Base-by-base conservation (phyloP, 345 rosid species). In the Viola odorata region DNA sequence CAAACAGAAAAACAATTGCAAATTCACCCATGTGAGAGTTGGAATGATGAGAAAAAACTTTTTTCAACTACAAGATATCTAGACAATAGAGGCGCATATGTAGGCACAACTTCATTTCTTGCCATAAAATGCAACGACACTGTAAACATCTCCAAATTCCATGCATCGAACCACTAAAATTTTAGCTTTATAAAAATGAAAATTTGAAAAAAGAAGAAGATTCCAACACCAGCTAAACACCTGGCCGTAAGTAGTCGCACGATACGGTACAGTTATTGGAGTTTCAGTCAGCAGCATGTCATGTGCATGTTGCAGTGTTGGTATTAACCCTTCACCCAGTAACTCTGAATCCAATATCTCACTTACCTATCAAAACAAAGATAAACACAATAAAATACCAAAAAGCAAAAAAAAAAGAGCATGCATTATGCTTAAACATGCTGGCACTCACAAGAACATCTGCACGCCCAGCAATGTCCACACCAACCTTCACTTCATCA, bases 341-440 rank as follows among this genome's bases (percentile, higher is more conserved):
- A 94, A 69, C 81, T 90, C 97, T 13, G 97, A 94, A 69, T 94
- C 99, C 66, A 94, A 77, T 74, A 90, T 94, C 76, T 90, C 99
- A 50, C 91, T 94, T 6, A 90, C 97, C 99, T 94, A 39, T 7
- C 7, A 52, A 17, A 36, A 13, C 60, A 56, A 16, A 38, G 8
- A 32, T 17, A 23, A 37, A 38, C 9, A 16, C 39, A 56, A 14
- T 1, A 4, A 67, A 49, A 47, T 47, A 47, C 5, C 11, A 53
- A 6, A 50, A n/a, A 12, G 8, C 40, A 53, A 23, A 32, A 5
- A 53, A 53, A n/a, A 17, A 17, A 16, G 55, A 4, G 36, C 12
- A 15, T 12, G 32, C 32, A 23, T 23, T 23, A 23, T 23, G 23
- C 55, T 8, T 23, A 52, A 17, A 52, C 45, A 0, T 9, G 12